phyloP scores from a whole-genome alignment of 2,329 filamentous ascomycete genomes.

The Aspergillus costaricaensis region DNA sequence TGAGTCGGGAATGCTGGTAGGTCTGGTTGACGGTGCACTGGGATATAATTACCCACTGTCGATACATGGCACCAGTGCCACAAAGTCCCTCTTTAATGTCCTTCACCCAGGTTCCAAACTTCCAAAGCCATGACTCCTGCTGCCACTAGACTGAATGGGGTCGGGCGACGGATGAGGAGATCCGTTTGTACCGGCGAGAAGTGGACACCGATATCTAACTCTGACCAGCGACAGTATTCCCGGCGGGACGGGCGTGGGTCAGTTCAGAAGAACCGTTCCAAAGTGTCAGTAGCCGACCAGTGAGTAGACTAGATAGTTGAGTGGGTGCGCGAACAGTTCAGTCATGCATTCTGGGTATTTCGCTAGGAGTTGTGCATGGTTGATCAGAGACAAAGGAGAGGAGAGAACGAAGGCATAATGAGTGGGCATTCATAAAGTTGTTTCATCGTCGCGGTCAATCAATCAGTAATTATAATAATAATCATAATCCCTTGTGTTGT shows the following conservation, averaged over 20 bases:
- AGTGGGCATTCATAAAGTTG: not conserved
- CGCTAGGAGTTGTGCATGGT: not conserved
- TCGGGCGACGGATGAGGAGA: not conserved
- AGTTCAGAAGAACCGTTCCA: not conserved
- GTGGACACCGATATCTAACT: constrained; percentile 1
- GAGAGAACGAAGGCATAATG: not conserved
- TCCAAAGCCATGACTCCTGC: no score
- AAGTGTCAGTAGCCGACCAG: constrained; percentile 6
- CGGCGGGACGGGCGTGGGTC: constrained; percentile 8
- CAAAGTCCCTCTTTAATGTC: no score
- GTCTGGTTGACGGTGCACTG: not conserved
- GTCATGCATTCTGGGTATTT: not conserved
- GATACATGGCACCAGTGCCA: not conserved
- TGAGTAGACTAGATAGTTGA: not conserved
- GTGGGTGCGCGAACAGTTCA: not conserved
- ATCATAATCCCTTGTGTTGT: not conserved
- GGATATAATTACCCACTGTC: not conserved
- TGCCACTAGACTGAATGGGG: not conserved
- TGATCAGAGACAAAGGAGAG: not conserved
- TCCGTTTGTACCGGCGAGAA: not conserved
- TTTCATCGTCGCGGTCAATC: not conserved
- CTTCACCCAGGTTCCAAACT: no score
- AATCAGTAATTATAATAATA: not conserved
- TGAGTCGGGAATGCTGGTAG: not conserved
- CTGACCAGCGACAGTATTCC: not conserved